Conservation (phyloP, 129 eudicot genomes). For the Ambrosia artemisiifolia region DNA sequence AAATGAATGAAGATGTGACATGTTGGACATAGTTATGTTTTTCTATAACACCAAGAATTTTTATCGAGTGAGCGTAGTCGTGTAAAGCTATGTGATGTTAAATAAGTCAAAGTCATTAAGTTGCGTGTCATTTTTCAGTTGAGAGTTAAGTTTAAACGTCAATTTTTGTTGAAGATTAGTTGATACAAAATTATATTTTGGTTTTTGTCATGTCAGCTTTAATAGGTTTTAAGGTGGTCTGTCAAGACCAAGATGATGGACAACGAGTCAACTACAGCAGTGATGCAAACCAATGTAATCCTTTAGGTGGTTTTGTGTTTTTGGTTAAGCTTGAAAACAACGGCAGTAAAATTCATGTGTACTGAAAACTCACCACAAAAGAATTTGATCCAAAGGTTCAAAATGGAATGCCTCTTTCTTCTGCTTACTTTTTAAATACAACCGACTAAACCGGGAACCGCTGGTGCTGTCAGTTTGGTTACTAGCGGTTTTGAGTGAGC, state of each 20-base stretch:
- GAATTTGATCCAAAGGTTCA: neutral
- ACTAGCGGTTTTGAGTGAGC: too few relatives aligned
- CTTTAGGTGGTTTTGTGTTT: neutral
- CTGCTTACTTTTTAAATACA: neutral
- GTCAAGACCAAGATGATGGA: conserved; percentile 5
- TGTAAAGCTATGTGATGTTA: neutral
- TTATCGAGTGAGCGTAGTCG: conserved; percentile 11
- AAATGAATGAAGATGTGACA: conserved; percentile 9
- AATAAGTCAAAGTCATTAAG: neutral
- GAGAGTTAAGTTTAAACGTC: neutral
- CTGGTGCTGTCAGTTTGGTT: too few relatives aligned
- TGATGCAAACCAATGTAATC: neutral
- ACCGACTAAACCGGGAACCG: neutral
- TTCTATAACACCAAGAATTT: neutral
- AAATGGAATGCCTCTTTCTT: neutral
- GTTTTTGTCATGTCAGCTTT: neutral
- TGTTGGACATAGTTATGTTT: neutral
- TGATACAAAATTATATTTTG: neutral
- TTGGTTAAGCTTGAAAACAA: conserved; percentile 6
- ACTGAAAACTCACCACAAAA: neutral
- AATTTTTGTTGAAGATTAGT: neutral
- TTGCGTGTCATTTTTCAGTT: neutral
- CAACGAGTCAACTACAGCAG: neutral
- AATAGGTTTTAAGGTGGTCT: neutral
- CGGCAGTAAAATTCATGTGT: neutral